A percentile compares a stretch with the other conserved stretches of the same genome.
phyloP scores from a whole-genome alignment of 2,329 filamentous ascomycete genomes.

The Aspergillus neotritici region DNA sequence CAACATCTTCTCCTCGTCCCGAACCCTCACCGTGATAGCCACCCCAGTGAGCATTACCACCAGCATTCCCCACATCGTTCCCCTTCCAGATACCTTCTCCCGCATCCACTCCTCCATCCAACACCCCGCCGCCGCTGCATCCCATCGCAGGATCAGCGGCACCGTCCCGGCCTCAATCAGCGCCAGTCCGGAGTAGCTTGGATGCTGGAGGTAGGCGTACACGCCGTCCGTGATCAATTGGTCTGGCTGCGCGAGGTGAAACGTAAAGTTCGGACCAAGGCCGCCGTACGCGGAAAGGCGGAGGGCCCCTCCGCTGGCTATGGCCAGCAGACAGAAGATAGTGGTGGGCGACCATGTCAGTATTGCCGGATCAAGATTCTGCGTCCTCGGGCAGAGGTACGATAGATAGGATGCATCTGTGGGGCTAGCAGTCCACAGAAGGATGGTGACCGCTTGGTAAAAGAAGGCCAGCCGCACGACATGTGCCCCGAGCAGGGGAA shows the following conservation, averaged over 20 bases:
- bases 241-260: constrained; percentile 45
- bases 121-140: constrained; percentile 36
- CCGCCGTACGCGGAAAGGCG: constrained; percentile 39
- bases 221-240: constrained; percentile 44
- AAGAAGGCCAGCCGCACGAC: constrained; percentile 3
- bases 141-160: constrained; percentile 32
- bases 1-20: constrained; percentile 50
- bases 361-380: constrained; percentile 11
- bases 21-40: constrained; percentile 33
- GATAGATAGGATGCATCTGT: neutral
- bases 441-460: constrained; percentile 19
- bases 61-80: neutral
- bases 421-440: constrained; percentile 1
- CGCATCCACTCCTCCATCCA: constrained; percentile 22
- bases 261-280: constrained; percentile 52
- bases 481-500: constrained; percentile 7
- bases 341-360: constrained; percentile 23
- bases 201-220: constrained; percentile 49
- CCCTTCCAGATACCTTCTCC: constrained; percentile 11
- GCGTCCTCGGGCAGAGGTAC: constrained; percentile 15
- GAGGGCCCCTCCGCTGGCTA: constrained; percentile 21
- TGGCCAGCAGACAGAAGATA: constrained; percentile 11
- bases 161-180: constrained; percentile 22
- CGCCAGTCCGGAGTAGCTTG: constrained; percentile 46
- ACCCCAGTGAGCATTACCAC: constrained; percentile 9